Evolutionary conservation across 768 basidiomycete genomes (phyloP), one percentile per base, ranked within the genome.

Genomic region (Pisolithus microcarpus): DNA sequence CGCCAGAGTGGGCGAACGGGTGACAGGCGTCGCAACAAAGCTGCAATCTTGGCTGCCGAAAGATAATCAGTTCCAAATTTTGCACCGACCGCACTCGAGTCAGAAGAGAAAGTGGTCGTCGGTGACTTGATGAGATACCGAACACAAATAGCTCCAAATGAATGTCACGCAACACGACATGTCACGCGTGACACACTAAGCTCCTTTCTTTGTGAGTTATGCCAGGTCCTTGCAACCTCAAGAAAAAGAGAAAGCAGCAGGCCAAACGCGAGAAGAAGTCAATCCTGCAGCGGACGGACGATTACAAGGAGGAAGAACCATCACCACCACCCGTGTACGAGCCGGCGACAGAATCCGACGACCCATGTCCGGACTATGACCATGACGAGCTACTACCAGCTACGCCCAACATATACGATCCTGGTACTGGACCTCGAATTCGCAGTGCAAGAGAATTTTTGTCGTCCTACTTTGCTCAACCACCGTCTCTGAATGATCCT

Each of bases 371-470:
- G 2, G 8, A 38, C 26, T 45, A 61, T 38, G 49, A 57, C 6
- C 45, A 52, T 7, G 49, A 58, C 38, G 58, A 57, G 0, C 3
- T 54, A 0, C 48, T 72, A 45, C 67, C 71, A 15, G 64, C 75
- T 51, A 59, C 69, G 34, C 85, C 87, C 11, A 84, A 81, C 58
- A 85, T 91, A 18, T 69, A 85, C 53, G 84, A 91, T 63, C 85
- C 85, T 0, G 88, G 88, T 30, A 85, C 82, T 53, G 88, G 89
- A 0, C 84, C 85, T 8, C 83, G 86, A 39, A 85, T 91, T 9
- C 75, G 80, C 10, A 75, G 87, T 61, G 67, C 77, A n/a, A 70
- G 68, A n/a, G 73, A 76, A 11, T 91, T 91, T 64, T 65, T 91
- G 37, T 55, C 69, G 4, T 78, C 79, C n/a, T 81, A 73, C 55